These are phyloP conservation scores for Pythium dissotocum DNA, from an alignment of 352 stramenopile species.

Conservation along the genomic window DNA sequence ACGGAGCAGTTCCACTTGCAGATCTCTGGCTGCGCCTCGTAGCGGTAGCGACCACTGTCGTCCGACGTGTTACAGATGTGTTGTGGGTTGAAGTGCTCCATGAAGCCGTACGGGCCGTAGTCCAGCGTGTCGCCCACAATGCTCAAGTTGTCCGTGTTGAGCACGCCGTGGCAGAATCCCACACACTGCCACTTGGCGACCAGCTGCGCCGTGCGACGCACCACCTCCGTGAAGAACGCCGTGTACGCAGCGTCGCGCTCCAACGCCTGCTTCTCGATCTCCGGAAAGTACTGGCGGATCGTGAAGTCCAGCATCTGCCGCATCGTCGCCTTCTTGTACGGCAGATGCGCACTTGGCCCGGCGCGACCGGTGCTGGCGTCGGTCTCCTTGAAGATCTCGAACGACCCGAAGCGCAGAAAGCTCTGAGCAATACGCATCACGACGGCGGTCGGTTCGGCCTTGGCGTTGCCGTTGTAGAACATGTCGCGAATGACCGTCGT, in stretches of 20 bases:
- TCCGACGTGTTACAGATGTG: constrained; percentile 87
- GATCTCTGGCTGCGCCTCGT: constrained; percentile 79
- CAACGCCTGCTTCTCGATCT: constrained; percentile 33
- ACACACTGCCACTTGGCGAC: constrained; percentile 83
- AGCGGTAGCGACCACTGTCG: constrained; percentile 76
- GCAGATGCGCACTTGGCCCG: constrained; percentile 69
- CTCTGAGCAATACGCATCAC: constrained; percentile 89
- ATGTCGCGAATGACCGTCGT: constrained; percentile 79
- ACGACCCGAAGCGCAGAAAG: constrained; percentile 95
- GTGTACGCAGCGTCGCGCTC: constrained; percentile 30
- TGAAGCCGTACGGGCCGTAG: constrained; percentile 93
- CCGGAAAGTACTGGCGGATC: constrained; percentile 65
- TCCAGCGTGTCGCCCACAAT: constrained; percentile 91
- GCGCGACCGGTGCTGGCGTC: constrained; percentile 60
- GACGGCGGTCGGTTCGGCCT: constrained; percentile 81
- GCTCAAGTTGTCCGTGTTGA: constrained; percentile 94
- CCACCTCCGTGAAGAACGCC: constrained; percentile 66
- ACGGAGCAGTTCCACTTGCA: constrained; percentile 86
- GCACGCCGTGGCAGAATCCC: constrained; percentile 91
- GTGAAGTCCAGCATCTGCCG: constrained; percentile 81
- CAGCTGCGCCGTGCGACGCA: constrained; percentile 70
- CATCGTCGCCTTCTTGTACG: constrained; percentile 70
- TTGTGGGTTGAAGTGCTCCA: constrained; percentile 88
- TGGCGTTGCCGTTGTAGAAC: constrained; percentile 88
- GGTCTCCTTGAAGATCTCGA: constrained; percentile 94